Evolutionary conservation across 2,329 filamentous ascomycete genomes (phyloP), one percentile per base, ranked within the genome.

Genomic region (Fusarium sp.): DNA sequence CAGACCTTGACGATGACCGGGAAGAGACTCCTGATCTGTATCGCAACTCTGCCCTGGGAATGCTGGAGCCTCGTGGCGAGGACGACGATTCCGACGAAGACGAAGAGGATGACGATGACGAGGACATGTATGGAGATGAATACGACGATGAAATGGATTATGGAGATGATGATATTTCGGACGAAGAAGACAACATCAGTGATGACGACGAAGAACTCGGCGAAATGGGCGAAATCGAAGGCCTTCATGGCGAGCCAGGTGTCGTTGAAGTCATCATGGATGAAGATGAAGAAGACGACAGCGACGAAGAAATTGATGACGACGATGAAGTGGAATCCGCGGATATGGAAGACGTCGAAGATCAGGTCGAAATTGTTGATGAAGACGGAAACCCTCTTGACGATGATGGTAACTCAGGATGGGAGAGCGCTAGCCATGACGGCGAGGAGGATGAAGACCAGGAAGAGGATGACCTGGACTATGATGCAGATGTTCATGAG

Each of bases 1-100:
- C 95, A 13, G 94, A 97, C 68, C 84, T 94, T 50, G 92, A 94
- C 39, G 92, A 94, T 65, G 91, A 93, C 57, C 91, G 94, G 43
- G 94, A 97, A 79, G 96, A 98, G 78, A 99, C 97, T 8, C 96
- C 97, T 29, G 96, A 99, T 80, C 86, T 99, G 21, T 98, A 98
- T 83, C 92, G 97, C 54, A 97, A 98, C 79, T 98, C 96, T 3
- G 93, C 97, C 3, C 84, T 99, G 23, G 95, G 96, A 49, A 97
- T 98, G 90, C 90, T 98, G 54, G 96, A 98, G 78, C 91, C 92
- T 69, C 89, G 91, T 49, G 89, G 92, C 60, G 91, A 94, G 63
- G 91, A 93, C 64, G 93, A 95, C 68, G 94, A 93, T 49, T 93
- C 92, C 33, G 92, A 93, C 31, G 90, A 90, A 18, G 91, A 91